These are phyloP conservation scores for Triangularia setosa DNA, from an alignment of 2,329 filamentous ascomycete genomes.

Conservation along the genomic window DNA sequence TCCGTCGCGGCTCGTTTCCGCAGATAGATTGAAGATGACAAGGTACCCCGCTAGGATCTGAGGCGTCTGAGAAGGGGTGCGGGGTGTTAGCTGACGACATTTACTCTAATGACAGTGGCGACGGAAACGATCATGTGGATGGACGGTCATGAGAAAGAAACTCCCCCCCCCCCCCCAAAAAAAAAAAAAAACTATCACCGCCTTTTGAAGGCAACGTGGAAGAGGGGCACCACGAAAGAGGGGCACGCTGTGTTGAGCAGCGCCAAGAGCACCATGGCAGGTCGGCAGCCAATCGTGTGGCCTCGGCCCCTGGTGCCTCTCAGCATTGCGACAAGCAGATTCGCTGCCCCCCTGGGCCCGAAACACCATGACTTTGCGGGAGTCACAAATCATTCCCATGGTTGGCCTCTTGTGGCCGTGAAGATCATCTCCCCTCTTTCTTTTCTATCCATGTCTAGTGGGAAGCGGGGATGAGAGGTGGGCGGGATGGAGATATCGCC, in stretches of 20 bases:
- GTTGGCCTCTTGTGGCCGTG: background rate
- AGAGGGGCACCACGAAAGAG: background rate
- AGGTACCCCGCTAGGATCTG: background rate
- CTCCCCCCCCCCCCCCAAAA: too few relatives aligned
- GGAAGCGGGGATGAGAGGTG: background rate
- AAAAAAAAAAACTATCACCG: background rate
- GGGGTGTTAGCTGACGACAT: background rate
- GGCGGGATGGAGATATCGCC: too few relatives aligned
- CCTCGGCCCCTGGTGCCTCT: slow-evolving; percentile 12
- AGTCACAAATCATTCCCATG: background rate
- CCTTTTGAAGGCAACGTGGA: background rate
- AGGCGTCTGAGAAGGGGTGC: background rate
- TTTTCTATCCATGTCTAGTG: background rate
- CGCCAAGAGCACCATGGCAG: background rate
- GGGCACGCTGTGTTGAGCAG: background rate
- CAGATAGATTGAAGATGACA: background rate
- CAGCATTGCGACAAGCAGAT: too few relatives aligned
- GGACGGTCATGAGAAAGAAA: background rate
- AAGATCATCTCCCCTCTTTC: background rate
- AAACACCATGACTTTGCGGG: slow-evolving; percentile 11
- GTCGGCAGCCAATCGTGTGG: slow-evolving; percentile 10
- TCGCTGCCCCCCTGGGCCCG: slow-evolving; percentile 6
- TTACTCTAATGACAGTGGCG: background rate
- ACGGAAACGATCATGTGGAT: too few relatives aligned
- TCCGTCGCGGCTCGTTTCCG: background rate